Percentiles rank a stretch among this genome's conserved stretches.
These are phyloP conservation scores for Dictyostelium purpureum DNA, from an alignment of 78 protist species.

Conservation along the genomic window DNA sequence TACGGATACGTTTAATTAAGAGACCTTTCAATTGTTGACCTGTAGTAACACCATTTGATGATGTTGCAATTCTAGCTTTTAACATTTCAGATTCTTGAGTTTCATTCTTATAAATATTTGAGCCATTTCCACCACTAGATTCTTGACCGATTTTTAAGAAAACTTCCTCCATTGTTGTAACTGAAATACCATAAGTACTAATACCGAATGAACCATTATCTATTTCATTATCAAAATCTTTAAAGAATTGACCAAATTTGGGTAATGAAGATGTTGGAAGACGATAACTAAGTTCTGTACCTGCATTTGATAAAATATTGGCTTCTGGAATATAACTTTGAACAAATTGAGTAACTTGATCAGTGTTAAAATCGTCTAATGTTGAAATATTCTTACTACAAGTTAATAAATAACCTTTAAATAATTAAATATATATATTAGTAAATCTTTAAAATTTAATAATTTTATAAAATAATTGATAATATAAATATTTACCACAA, in stretches of 20 bases:
- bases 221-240: constrained; percentile 16
- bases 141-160: constrained; percentile 45
- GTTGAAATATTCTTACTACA: background rate
- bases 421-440: too few relatives aligned
- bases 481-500: too few relatives aligned
- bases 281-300: constrained; percentile 27
- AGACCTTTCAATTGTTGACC: constrained; percentile 31
- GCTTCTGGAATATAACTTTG: constrained; percentile 31
- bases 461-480: too few relatives aligned
- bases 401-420: constrained; percentile 90
- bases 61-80: background rate
- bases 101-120: background rate
- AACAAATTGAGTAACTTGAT: background rate
- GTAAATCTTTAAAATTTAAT: too few relatives aligned
- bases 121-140: background rate
- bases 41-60: background rate
- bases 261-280: constrained; percentile 16
- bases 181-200: constrained; percentile 31
- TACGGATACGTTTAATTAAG: constrained; percentile 22
- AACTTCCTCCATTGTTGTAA: constrained; percentile 55
- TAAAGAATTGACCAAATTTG: constrained; percentile 35
- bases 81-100: background rate
- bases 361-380: background rate
- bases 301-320: constrained; percentile 27
- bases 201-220: background rate